Conservation (phyloP, 352 stramenopile genomes). For the Pythium myriotylum region DNA sequence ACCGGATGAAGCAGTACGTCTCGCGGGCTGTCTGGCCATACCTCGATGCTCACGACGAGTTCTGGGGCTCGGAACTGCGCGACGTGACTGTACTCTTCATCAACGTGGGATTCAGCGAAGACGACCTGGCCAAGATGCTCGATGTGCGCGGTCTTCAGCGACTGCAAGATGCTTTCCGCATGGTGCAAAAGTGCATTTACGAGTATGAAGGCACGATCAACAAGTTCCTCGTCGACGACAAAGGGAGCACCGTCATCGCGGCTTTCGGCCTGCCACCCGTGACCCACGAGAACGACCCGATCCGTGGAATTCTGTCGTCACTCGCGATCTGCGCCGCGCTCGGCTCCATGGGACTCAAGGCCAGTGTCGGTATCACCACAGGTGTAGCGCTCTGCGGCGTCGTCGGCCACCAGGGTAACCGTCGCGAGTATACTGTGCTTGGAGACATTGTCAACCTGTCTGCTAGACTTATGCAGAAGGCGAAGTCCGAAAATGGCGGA, state of each 20-base stretch:
- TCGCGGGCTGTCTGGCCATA: conserved; percentile 92
- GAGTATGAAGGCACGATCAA: conserved; percentile 96
- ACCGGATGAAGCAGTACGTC: conserved; percentile 91
- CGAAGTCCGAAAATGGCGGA: conserved; percentile 79
- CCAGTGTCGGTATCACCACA: conserved; percentile 91
- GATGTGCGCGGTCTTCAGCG: conserved; percentile 66
- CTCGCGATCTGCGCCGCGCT: conserved; percentile 84
- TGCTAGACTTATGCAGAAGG: conserved; percentile 91
- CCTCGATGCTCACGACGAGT: conserved; percentile 90
- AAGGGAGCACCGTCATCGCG: conserved; percentile 93
- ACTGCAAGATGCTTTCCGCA: conserved; percentile 78
- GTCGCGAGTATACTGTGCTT: conserved; percentile 93
- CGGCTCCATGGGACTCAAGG: conserved; percentile 65
- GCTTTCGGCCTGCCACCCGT: conserved; percentile 91
- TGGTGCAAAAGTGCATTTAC: conserved; percentile 91
- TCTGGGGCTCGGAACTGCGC: conserved; percentile 91
- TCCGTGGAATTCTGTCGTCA: conserved; percentile 88
- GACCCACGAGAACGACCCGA: conserved; percentile 92
- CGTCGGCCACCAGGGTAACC: conserved; percentile 88
- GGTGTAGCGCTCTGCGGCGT: conserved; percentile 92
- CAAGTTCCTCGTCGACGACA: conserved; percentile 96
- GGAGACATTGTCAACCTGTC: conserved; percentile 94
- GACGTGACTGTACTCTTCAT: conserved; percentile 94
- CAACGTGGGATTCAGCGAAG: conserved; percentile 91
- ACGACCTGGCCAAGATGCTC: conserved; percentile 78